phyloP scores from a whole-genome alignment of 2,329 filamentous ascomycete species.

The Hirsutella rhossiliensis region DNA sequence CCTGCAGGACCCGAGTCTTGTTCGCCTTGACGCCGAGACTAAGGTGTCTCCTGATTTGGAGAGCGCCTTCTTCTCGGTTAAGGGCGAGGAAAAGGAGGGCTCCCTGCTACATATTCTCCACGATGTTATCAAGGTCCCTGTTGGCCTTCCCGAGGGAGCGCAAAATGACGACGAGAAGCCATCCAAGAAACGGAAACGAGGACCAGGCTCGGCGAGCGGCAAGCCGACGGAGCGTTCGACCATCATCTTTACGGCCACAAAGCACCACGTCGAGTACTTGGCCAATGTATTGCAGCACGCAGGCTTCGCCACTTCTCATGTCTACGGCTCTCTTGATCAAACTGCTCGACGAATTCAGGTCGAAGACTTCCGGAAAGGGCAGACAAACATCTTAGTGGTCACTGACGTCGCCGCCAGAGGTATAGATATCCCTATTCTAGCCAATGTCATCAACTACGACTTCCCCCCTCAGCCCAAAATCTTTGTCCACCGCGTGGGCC shows the following conservation, averaged over 20 bases:
- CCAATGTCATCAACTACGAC: conserved; percentile 98
- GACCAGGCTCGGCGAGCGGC: conserved; percentile 35
- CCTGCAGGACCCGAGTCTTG: conserved; percentile 79
- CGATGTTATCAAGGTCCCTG: conserved; percentile 86
- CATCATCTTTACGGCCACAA: conserved; percentile 88
- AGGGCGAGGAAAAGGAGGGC: conserved; percentile 87
- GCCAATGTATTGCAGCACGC: conserved; percentile 65
- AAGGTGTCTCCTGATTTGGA: conserved; percentile 96
- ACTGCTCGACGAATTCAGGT: conserved; percentile 87
- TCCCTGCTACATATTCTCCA: conserved; percentile 80
- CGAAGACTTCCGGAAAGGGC: conserved; percentile 73
- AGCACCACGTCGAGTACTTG: conserved; percentile 95
- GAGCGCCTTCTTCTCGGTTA: conserved; percentile 88
- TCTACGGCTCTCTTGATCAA: conserved; percentile 90
- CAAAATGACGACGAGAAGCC: conserved; percentile 30
- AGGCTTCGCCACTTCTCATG: conserved; percentile 85
- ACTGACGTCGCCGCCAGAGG: conserved; percentile 94
- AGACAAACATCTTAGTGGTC: conserved; percentile 83
- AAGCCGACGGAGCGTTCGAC: conserved; percentile 84
- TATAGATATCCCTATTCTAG: conserved; percentile 92
- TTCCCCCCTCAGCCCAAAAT: conserved; percentile 95
- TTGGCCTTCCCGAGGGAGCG: conserved; percentile 43
- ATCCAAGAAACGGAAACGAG: conserved; percentile 63
- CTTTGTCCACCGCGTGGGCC: conserved; percentile 89
- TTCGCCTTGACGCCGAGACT: conserved; percentile 84